Base-by-base conservation (phyloP, 2,329 filamentous ascomycete species). In the Neopestalotiopsis sp. region DNA sequence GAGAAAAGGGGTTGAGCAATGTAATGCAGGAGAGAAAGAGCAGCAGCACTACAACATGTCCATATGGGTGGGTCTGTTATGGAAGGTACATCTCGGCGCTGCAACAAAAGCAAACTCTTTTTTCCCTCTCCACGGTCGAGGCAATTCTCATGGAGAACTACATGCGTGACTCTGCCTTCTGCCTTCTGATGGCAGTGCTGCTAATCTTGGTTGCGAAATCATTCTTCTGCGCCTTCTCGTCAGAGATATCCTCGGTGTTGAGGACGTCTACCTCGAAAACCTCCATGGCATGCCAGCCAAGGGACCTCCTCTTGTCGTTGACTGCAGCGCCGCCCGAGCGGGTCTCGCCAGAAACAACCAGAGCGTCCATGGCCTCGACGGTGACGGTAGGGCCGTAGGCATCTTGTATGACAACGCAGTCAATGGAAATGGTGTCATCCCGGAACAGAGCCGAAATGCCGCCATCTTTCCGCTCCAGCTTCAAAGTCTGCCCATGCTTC, bases 261-360 rank as follows among this genome's bases (percentile, higher is more conserved):
- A 99, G 86, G 14, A 98, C 94, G 75, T 96, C 93, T 34, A 98
- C 94, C 78, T 97, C 95, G 75, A 94, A 97, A 0, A 97, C 88
- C 32, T 94, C 90, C 53, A 99, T 84, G 30, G 84, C 80, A 45
- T 85, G 83, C 94, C 94, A 98, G 2, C 92, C 93, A 70, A 91
- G 91, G 74, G 93, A 92, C 34, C 76, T 82, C 59, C 96, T 88
- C 78, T 91, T 93, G n/a, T 92, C 87, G 77, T 99, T 99, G 73
- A 99, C 94, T 0, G 93, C 93, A 69, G 89, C 85, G 5, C 95
- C 96, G 42, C 96, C 96, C 1, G 90, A 87, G 66, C 93, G 88
- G 17, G 96, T 98, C 83, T 99, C 96, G 13, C 89, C 91, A 5
- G 95, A 98, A 5, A 98, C 90, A 3, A 97, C 91, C 67, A 99